Base-by-base conservation (phyloP, 2,329 filamentous ascomycete genomes). In the Graphilbum fragrans region DNA sequence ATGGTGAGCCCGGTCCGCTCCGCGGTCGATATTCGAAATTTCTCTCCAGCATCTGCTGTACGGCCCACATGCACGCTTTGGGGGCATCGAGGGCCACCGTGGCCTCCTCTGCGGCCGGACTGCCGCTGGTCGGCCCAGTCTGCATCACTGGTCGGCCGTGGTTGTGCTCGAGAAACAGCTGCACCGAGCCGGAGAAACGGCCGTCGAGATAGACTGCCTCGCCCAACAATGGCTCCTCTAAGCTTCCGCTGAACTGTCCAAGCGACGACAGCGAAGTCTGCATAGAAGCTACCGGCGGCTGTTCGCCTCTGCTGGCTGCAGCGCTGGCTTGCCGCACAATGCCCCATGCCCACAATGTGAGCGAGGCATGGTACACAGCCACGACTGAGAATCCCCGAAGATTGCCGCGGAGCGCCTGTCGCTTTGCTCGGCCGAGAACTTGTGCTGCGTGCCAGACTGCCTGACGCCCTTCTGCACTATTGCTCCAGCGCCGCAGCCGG, bases 301-400 rank as follows among this genome's bases (percentile, higher is more conserved):
- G n/a, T n/a, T n/a, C 47, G 41, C 58, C 34, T 11, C 23, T 8
- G 25, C 23, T n/a, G 16, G n/a, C 9, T 20, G 17, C 5, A 47
- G 50, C 56, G 53, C 53, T 53, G 14, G 70, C 66, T 46, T 62
- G 58, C 18, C 61, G 65, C 6, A 77, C 64, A 1, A 83, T 70
- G 1, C 79, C 77, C 48, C 80, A 83, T 0, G 72, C 71, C 82
- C 82, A 86, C 36, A 86, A 61, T 1, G 75, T 72, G 8, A 86
- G 61, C 16, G 72, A 68, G 5, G 77, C 78, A 53, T 85, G 80
- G 52, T 83, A 81, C 0, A 83, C 67, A 0, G 72, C 75, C 9
- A 85, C 72, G 0, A 79, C 78, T 46, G 74, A 72, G 53, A 84
- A 83, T 46, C 80, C 76, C 35, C 74, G 72, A 5, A 82, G 55